Evolutionary conservation across 1,284 basidiomycete species (phyloP).

Genomic region (Porodaedalea pini): DNA sequence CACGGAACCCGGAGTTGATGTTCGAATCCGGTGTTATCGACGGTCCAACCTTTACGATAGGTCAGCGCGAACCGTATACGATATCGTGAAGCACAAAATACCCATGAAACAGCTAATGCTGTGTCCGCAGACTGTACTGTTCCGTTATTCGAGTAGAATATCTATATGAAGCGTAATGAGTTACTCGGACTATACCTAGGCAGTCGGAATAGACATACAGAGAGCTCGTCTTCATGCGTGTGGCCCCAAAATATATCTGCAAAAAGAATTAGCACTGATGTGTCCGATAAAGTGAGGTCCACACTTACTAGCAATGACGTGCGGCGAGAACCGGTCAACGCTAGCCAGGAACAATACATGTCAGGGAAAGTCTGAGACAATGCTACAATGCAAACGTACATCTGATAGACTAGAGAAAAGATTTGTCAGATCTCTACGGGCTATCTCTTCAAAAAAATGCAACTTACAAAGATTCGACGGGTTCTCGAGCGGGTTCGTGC

Average conservation of each 20-base stretch:
- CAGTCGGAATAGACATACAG: constrained; percentile 37
- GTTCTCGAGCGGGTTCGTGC: constrained; percentile 55
- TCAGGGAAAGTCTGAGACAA: not conserved
- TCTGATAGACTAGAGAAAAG: constrained; percentile 59
- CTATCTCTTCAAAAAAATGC: not conserved
- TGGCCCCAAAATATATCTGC: constrained; percentile 77
- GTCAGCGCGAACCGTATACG: not conserved
- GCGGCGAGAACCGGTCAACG: constrained; percentile 72
- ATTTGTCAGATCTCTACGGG: not conserved
- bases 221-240: constrained; percentile 77
- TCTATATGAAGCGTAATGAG: constrained; percentile 35
- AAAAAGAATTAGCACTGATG: not conserved
- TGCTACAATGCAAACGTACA: constrained; percentile 37
- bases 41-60: constrained; percentile 49
- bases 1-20: constrained; percentile 74
- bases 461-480: constrained; percentile 62
- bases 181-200: not conserved
- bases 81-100: constrained; percentile 20
- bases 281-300: not conserved
- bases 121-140: constrained; percentile 54
- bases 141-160: constrained; percentile 75
- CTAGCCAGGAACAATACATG: constrained; percentile 38
- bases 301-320: constrained; percentile 70
- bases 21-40: constrained; percentile 71
- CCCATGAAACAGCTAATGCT: constrained; percentile 58